Percentiles rank a stretch among this genome's conserved stretches.
Evolutionary conservation across 2,329 filamentous ascomycete genomes (phyloP).

Genomic region (Ceratocystis eucalypticola): DNA sequence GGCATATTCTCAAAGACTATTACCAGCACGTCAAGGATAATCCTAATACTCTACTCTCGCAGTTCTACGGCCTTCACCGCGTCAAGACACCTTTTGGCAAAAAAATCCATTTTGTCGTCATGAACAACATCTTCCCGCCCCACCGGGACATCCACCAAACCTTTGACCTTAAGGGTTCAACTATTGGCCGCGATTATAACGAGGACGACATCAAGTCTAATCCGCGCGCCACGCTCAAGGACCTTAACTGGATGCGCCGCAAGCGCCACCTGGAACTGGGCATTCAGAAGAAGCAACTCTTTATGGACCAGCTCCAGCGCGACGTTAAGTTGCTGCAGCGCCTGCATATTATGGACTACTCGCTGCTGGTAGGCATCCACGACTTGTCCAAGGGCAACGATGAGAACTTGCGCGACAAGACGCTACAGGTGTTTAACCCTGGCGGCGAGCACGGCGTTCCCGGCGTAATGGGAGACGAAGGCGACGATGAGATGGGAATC

Average conservation of each 20-base stretch:
- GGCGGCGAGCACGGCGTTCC: constrained; percentile 32
- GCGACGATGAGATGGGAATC: constrained; percentile 25
- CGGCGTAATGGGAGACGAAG: constrained; percentile 37
- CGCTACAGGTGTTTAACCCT: constrained; percentile 84
- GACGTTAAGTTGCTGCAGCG: constrained; percentile 79
- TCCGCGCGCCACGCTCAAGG: constrained; percentile 84
- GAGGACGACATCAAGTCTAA: constrained; percentile 82
- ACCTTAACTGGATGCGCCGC: constrained; percentile 87
- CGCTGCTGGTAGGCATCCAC: constrained; percentile 84
- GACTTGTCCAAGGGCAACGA: constrained; percentile 84
- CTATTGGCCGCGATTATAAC: constrained; percentile 77
- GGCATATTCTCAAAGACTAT: constrained; percentile 78
- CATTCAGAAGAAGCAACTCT: constrained; percentile 72
- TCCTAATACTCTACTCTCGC: constrained; percentile 89
- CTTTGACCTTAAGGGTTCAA: constrained; percentile 94
- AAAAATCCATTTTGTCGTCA: constrained; percentile 98
- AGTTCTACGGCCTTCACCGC: constrained; percentile 93
- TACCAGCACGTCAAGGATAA: constrained; percentile 86
- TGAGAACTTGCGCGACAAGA: constrained; percentile 81
- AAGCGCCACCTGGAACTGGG: constrained; percentile 79
- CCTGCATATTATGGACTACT: constrained; percentile 98
- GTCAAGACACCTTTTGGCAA: constrained; percentile 97
- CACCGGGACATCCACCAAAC: constrained; percentile 95
- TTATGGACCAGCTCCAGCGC: constrained; percentile 74
- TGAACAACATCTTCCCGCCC: constrained; percentile 98